Conservation (phyloP, 177 flowering plant species). For the Tripterygium wilfordii region DNA sequence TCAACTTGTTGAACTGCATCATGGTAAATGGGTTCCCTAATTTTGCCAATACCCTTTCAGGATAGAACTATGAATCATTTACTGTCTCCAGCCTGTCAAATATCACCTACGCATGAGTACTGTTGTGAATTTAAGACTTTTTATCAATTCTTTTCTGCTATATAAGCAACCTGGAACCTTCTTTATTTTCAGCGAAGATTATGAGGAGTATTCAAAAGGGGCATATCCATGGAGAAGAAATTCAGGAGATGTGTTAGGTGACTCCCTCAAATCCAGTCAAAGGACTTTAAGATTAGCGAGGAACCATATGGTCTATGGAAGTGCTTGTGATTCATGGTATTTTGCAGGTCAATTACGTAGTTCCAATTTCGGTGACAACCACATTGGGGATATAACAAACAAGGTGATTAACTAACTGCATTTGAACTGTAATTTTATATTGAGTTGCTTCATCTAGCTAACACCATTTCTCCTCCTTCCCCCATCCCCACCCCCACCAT, state of each 20-base stretch:
- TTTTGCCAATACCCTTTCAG: too few relatives aligned
- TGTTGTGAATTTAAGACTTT: background rate
- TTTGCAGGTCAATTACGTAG: constrained; percentile 28
- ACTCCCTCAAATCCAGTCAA: constrained; percentile 20
- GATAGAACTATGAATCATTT: too few relatives aligned
- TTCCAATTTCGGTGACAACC: constrained; percentile 32
- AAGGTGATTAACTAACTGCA: constrained; percentile 36
- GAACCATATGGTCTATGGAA: constrained; percentile 21
- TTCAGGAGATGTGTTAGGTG: constrained; percentile 27
- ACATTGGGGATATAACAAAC: constrained; percentile 24
- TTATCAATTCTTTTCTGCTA: background rate
- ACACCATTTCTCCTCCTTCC: background rate
- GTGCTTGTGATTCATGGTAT: constrained; percentile 23
- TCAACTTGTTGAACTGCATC: too few relatives aligned
- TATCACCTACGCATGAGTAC: background rate
- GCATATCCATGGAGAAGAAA: constrained; percentile 48
- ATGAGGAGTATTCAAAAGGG: constrained; percentile 45
- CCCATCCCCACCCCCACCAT: background rate
- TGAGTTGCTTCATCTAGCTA: background rate
- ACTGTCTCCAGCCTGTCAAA: too few relatives aligned
- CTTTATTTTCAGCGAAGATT: constrained; percentile 47
- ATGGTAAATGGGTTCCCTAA: too few relatives aligned
- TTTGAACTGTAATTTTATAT: background rate
- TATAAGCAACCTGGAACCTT: background rate
- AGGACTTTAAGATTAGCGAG: constrained; percentile 36